Evolutionary conservation across 2,329 filamentous ascomycete genomes (phyloP), one percentile per base, ranked within the genome.

Genomic region (Diaporthe citriasiana): DNA sequence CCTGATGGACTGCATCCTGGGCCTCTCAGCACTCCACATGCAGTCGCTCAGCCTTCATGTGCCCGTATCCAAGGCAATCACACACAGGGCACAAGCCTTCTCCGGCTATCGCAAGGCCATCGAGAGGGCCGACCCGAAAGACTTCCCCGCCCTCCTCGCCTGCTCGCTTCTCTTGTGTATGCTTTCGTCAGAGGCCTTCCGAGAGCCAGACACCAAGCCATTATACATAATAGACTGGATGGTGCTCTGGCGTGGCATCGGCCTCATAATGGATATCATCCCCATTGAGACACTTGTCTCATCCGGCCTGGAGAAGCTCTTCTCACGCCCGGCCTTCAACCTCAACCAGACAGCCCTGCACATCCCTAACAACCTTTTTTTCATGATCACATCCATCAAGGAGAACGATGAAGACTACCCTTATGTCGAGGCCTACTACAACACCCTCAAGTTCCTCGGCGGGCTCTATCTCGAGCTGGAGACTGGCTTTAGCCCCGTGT

Each of bases 201-300:
- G 87, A 4, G 86, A 88, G n/a, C 79, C 82, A 0, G 82, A 86
- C 63, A 79, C 80, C 25, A 83, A 82, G 57, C 83, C 84, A 1
- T 82, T 90, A 2, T 89, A 86, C 77, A 85, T 90, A 40, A 79
- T 90, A 57, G 85, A 90, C 78, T 91, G 89, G 88, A 87, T 90
- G 80, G 77, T 85, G 4, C 82, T 90, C 17, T 91, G 88, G 88
- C 82, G 85, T 13, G 89, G 89, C 13, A 89, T 87, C 35, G 83
- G 87, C 40, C 79, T 87, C 22, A 87, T 90, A 40, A 81, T 89
- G 51, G 80, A 86, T 0, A 74, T 87, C 17, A 82, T 84, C 51
- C 77, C 79, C 1, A 79, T 80, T 0, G 75, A 78, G 12, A 77
- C 74, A 1, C 76, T 85, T 3, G 77, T 81, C 63, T 79, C 84